Conservation (phyloP, 306 rosid species). For the Vigna radiata region DNA sequence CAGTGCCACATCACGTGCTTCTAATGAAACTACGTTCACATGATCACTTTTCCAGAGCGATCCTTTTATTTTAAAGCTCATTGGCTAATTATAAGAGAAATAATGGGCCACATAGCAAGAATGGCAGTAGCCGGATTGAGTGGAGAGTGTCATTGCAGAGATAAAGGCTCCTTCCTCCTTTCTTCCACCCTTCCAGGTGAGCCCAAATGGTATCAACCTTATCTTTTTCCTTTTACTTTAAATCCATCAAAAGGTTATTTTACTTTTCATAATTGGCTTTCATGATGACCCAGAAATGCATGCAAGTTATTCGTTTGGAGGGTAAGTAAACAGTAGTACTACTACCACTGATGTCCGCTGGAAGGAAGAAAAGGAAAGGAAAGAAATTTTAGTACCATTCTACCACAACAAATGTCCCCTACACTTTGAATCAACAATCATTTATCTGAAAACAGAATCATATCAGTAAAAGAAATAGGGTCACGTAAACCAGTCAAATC, state of each 20-base stretch:
- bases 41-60: conserved; percentile 38
- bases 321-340: conserved; percentile 34
- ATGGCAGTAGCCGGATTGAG: conserved; percentile 40
- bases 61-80: conserved; percentile 24
- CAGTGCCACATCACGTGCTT: conserved; percentile 56
- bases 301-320: conserved; percentile 28
- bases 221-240: conserved; percentile 39
- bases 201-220: conserved; percentile 47
- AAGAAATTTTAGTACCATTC: conserved; percentile 28
- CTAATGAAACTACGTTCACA: conserved; percentile 48
- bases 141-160: conserved; percentile 48
- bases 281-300: conserved; percentile 37
- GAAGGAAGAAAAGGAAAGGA: neutral
- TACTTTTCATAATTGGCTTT: conserved; percentile 46
- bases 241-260: conserved; percentile 30
- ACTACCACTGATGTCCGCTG: conserved; percentile 18
- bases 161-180: conserved; percentile 38
- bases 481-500: neutral
- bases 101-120: conserved; percentile 24
- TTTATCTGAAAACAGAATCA: neutral
- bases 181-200: conserved; percentile 35
- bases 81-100: conserved; percentile 38
- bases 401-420: conserved; percentile 25
- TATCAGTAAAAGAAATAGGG: neutral
- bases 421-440: conserved; percentile 21